Evolutionary conservation across 2,329 filamentous ascomycete species (phyloP).

Genomic region (Lojkania enalia): DNA sequence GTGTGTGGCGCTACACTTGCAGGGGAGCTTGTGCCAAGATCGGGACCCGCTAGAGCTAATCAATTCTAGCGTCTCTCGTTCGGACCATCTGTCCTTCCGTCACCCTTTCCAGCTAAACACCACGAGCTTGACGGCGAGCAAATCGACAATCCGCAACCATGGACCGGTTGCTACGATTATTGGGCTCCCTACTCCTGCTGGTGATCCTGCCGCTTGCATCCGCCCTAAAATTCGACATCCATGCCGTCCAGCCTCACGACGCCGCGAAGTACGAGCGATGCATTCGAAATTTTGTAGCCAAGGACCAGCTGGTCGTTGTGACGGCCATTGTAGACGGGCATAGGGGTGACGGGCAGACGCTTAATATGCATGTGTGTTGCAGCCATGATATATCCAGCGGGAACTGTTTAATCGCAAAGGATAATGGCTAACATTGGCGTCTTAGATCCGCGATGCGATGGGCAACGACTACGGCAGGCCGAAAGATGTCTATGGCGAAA

Average conservation of each 20-base stretch:
- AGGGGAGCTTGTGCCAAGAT: too few species aligned
- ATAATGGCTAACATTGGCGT: not conserved
- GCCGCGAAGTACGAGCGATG: conserved; percentile 75
- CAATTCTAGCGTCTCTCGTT: not conserved
- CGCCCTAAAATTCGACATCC: conserved; percentile 92
- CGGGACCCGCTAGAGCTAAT: not conserved
- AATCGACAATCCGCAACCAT: conserved; percentile 27
- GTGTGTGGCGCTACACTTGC: too few species aligned
- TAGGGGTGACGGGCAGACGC: conserved; percentile 86
- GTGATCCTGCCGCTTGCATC: conserved; percentile 49
- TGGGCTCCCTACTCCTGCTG: conserved; percentile 45
- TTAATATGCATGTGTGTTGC: conserved; percentile 84
- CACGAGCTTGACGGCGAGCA: conserved; percentile 21
- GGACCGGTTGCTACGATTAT: conserved; percentile 39
- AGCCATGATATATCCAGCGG: not conserved
- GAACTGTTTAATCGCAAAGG: conserved; percentile 5
- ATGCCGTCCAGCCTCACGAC: conserved; percentile 67
- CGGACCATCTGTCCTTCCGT: conserved; percentile 38
- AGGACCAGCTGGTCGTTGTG: conserved; percentile 92
- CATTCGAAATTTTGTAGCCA: conserved; percentile 92
- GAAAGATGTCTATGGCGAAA: conserved; percentile 88
- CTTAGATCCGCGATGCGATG: conserved; percentile 87
- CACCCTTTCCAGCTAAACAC: conserved; percentile 24
- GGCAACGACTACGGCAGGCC: conserved; percentile 95
- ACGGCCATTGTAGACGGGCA: conserved; percentile 84